Base-by-base conservation (phyloP, 2,329 filamentous ascomycete genomes). In the Penicillium sp. region DNA sequence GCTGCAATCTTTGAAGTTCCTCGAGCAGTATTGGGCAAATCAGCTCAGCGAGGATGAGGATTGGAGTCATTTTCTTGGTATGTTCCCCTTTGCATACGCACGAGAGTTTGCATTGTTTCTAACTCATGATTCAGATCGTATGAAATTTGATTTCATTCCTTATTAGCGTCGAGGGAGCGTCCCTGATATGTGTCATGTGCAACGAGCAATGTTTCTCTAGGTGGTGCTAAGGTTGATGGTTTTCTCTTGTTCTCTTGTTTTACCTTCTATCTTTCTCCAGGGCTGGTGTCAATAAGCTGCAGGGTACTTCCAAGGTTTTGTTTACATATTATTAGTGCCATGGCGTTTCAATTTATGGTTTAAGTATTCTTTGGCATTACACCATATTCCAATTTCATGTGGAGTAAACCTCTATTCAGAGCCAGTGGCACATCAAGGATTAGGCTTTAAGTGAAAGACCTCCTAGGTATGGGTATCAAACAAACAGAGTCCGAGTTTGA, bases 1-100 rank as follows among this genome's bases (percentile, higher is more conserved):
- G 49, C 54, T 75, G 37, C 71, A 75, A 53, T 73, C 74, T 15
- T 60, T 76, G 42, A 71, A 67, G n/a, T 73, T 77, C 27, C 63
- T 77, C 2, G 74, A 77, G 58, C 65, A 71, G 43, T 75, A 73
- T 48, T 72, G 70, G 72, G 61, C 63, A 50, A 67, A 73, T 48
- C 64, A 67, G 51, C 48, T 67, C 14, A 59, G 62, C 45, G 69
- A 70, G 35, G 67, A 73, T 43, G 71, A 74, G 51, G 69, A 74
- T 53, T 75, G 73, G 73, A 73, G 66, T 56, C 67, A 69, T 49
- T 72, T 73, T 55, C 57, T 75, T n/a, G 71, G 73, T 76, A 29
- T 27, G 42, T 40, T 20, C 23, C 8, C 8, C 12, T 18, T 9
- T 27, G n/a, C 35, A 2, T 31, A 33, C 5, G n/a, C 18, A n/a